phyloP scores from a whole-genome alignment of 306 rosid genomes.

The Corylus heterophylla region DNA sequence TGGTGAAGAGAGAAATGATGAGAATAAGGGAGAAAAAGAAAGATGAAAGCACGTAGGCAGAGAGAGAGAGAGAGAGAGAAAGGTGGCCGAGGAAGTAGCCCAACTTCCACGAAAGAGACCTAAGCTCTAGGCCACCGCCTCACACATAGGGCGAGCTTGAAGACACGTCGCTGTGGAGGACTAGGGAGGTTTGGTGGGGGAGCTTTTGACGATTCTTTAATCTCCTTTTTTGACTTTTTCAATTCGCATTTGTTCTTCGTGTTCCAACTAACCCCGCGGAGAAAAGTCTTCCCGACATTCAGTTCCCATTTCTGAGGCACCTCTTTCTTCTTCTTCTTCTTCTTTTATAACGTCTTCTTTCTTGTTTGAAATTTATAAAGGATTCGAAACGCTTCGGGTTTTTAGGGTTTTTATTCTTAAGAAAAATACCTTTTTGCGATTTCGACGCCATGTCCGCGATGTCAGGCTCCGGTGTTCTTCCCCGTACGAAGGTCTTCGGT shows the following conservation, averaged over 20 bases:
- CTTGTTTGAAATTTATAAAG: not conserved
- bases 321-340: not conserved
- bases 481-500: conserved; percentile 22
- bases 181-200: too few species aligned
- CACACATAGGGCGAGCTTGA: not conserved
- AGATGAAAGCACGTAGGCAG: not conserved
- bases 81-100: not conserved
- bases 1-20: not conserved
- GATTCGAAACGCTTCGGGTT: not conserved
- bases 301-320: not conserved
- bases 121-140: not conserved
- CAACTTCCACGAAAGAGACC: not conserved
- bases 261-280: not conserved
- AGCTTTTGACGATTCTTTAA: not conserved
- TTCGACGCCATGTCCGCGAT: conserved; percentile 43
- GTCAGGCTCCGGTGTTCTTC: conserved; percentile 36
- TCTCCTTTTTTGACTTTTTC: not conserved
- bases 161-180: not conserved
- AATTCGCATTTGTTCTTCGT: not conserved
- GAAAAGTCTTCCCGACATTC: not conserved
- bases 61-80: not conserved
- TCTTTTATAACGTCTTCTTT: conserved; percentile 6
- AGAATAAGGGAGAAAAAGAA: not conserved
- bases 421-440: not conserved
- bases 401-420: not conserved